phyloP scores from a whole-genome alignment of 202 grass and related monocot genomes.

The Eragrostis tef region DNA sequence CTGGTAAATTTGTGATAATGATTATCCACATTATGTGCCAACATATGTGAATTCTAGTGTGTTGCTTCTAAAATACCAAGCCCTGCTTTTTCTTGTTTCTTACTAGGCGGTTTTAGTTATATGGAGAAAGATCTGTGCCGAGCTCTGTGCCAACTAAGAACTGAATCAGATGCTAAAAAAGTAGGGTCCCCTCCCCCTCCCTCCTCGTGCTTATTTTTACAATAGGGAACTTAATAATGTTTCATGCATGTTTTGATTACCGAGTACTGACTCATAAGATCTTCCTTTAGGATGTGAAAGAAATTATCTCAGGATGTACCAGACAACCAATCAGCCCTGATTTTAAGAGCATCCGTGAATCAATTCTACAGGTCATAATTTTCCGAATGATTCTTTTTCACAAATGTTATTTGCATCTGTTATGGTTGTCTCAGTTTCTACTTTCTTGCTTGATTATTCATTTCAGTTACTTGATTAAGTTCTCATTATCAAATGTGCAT shows the following conservation, averaged over 20 bases:
- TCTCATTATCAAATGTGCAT: constrained; percentile 28
- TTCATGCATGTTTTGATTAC: constrained; percentile 28
- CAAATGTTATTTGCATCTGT: constrained; percentile 8
- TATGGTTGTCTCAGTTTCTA: constrained; percentile 36
- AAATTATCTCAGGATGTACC: constrained; percentile 59
- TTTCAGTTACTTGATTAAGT: constrained; percentile 30
- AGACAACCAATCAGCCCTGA: constrained; percentile 55
- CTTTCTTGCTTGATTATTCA: constrained; percentile 6
- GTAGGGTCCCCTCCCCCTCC: constrained; percentile 40
- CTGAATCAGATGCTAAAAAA: constrained; percentile 67
- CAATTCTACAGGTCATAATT: constrained; percentile 80
- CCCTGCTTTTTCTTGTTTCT: constrained; percentile 34
- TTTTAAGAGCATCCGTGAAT: constrained; percentile 75
- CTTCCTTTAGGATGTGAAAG: constrained; percentile 67
- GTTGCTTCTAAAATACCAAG: not conserved
- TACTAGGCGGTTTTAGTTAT: constrained; percentile 66
- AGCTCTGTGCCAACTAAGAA: constrained; percentile 78
- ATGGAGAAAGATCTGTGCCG: constrained; percentile 82
- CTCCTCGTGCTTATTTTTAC: not conserved
- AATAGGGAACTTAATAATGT: not conserved
- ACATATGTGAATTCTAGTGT: constrained; percentile 31
- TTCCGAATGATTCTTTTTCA: constrained; percentile 12
- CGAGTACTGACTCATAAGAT: constrained; percentile 39
- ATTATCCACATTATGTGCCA: constrained; percentile 26
- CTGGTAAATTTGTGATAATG: constrained; percentile 54